Percentiles rank a stretch among this genome's conserved stretches.
phyloP scores from a whole-genome alignment of 1,284 basidiomycete species.

The Apiotrichum veenhuisii region DNA sequence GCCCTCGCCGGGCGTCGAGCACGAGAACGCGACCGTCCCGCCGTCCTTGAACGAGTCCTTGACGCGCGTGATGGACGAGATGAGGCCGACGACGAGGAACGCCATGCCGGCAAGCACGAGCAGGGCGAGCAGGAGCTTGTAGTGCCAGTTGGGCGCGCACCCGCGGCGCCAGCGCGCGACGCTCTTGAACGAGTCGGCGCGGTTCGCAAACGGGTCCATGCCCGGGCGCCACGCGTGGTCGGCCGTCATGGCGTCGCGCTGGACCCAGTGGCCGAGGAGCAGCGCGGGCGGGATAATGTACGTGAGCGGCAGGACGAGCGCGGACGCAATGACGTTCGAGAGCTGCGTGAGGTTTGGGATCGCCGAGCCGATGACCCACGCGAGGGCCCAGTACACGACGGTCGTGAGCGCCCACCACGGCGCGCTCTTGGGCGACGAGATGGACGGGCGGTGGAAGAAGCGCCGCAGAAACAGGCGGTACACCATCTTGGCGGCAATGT shows the following conservation, averaged over 20 bases:
- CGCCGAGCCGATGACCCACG: slow-evolving; percentile 62
- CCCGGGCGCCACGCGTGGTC: slow-evolving; percentile 2
- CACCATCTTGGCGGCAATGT: slow-evolving; percentile 48
- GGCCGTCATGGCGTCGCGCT: slow-evolving; percentile 2
- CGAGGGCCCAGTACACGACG: slow-evolving; percentile 43
- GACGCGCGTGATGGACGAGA: not conserved
- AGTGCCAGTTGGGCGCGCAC: not conserved
- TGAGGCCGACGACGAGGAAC: not conserved
- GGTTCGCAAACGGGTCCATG: not conserved
- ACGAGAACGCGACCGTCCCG: too few species aligned
- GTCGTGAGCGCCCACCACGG: slow-evolving; percentile 47
- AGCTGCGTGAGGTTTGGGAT: slow-evolving; percentile 60
- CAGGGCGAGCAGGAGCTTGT: not conserved
- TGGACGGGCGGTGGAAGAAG: slow-evolving; percentile 56
- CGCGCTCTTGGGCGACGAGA: slow-evolving; percentile 53
- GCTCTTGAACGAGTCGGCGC: not conserved
- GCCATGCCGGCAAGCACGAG: not conserved
- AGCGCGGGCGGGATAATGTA: slow-evolving; percentile 7
- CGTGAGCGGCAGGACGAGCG: not conserved
- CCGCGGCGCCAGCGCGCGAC: slow-evolving; percentile 2
- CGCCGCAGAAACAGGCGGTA: slow-evolving; percentile 50
- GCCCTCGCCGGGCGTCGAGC: too few species aligned
- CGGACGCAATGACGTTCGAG: slow-evolving; percentile 54
- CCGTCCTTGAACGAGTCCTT: not conserved
- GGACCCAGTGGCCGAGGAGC: slow-evolving; percentile 9